phyloP scores from a whole-genome alignment of 1,284 basidiomycete species.

The Ganoderma sinense region DNA sequence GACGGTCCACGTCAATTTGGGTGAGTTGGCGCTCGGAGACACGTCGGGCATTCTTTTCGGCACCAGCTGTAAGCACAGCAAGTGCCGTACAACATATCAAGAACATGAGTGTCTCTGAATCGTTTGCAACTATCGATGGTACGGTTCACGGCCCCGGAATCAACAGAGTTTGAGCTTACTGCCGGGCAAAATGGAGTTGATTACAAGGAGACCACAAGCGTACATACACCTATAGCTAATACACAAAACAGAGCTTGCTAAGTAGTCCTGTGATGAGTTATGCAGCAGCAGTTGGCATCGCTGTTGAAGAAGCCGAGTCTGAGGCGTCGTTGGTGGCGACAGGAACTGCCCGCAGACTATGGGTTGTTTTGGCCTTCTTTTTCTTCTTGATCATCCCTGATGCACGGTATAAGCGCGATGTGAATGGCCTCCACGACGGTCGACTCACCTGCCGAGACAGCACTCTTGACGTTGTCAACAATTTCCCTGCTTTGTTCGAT shows the following conservation, averaged over 20 bases:
- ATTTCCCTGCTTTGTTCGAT: constrained; percentile 93
- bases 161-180: background rate
- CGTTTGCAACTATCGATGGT: too few species aligned
- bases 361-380: constrained; percentile 77
- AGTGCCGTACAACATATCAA: too few species aligned
- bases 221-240: constrained; percentile 11
- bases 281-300: constrained; percentile 24
- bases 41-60: too few species aligned
- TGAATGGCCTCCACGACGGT: constrained; percentile 10
- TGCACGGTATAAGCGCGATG: constrained; percentile 4
- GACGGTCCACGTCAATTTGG: too few species aligned
- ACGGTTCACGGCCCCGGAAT: background rate
- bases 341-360: constrained; percentile 38
- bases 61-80: too few species aligned
- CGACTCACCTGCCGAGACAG: constrained; percentile 81
- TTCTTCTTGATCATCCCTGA: constrained; percentile 83
- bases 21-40: too few species aligned
- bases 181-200: background rate
- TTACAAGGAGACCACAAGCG: constrained; percentile 15
- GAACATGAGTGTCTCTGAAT: too few species aligned
- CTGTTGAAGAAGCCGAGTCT: constrained; percentile 18
- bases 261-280: constrained; percentile 7
- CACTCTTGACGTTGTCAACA: constrained; percentile 91
- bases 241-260: constrained; percentile 24
- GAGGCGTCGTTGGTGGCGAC: constrained; percentile 27